phyloP scores from a whole-genome alignment of 225 moss, liverwort and hornwort species.

The Takakia lepidozioides region DNA sequence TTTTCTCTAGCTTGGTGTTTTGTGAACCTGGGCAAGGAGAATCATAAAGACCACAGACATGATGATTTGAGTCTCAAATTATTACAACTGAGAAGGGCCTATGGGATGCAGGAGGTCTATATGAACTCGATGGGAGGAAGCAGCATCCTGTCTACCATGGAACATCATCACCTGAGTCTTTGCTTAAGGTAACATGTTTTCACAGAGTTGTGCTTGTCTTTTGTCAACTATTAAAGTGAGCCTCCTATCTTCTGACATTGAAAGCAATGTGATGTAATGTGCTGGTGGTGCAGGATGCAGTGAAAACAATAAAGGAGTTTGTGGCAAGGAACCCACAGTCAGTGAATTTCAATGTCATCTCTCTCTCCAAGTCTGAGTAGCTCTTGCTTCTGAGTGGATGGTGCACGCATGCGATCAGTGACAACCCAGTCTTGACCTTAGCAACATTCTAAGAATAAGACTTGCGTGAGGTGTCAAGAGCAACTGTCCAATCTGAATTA shows the following conservation, averaged over 20 bases:
- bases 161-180: conserved; percentile 40
- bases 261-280: no score
- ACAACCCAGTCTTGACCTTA: no score
- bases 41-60: no score
- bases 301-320: conserved; percentile 58
- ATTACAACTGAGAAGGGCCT: neutral
- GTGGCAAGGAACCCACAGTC: conserved; percentile 62
- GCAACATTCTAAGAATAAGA: no score
- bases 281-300: conserved; percentile 80
- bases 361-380: conserved; percentile 46
- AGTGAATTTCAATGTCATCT: conserved; percentile 70
- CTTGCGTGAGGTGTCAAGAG: no score
- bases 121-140: conserved; percentile 77
- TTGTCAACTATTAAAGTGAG: no score
- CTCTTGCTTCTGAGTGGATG: no score
- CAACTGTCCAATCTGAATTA: no score
- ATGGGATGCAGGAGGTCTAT: conserved; percentile 40
- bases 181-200: conserved; percentile 48
- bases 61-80: no score
- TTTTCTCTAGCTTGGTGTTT: neutral
- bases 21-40: no score
- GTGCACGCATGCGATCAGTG: no score
- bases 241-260: no score
- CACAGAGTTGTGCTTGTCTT: neutral
- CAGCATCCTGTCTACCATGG: conserved; percentile 61